Evolutionary conservation across 148 eudicot genomes (phyloP).

Genomic region (Rhododendron simsii): DNA sequence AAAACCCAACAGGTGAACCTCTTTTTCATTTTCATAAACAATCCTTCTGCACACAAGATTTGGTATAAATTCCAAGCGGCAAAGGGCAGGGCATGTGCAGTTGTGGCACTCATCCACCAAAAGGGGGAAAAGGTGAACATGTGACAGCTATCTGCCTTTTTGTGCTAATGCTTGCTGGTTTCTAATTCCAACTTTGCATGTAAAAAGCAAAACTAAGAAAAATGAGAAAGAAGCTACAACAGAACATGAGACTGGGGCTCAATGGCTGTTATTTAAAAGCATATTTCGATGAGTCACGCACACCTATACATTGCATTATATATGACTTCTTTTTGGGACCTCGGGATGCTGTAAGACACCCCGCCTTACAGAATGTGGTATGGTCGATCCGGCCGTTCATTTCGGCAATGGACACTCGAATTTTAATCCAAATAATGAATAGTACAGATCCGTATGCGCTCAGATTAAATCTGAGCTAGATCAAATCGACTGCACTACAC

Average conservation of each 20-base stretch:
- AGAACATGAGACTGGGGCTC: not conserved
- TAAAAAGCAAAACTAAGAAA: not conserved
- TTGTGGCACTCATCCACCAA: not conserved
- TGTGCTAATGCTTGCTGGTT: not conserved
- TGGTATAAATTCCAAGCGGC: not conserved
- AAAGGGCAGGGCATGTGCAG: not conserved
- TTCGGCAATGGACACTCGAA: too few relatives aligned
- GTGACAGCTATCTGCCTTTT: constrained; percentile 1
- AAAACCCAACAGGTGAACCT: not conserved
- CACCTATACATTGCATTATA: not conserved
- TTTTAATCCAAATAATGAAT: too few relatives aligned
- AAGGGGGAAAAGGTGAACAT: not conserved
- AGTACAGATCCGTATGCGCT: too few relatives aligned
- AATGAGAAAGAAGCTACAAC: not conserved
- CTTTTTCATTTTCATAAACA: not conserved
- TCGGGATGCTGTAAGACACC: too few relatives aligned
- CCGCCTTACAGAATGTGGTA: too few relatives aligned
- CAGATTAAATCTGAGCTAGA: too few relatives aligned
- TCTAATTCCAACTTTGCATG: not conserved
- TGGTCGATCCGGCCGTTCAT: too few relatives aligned
- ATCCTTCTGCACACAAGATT: not conserved
- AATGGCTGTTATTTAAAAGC: not conserved
- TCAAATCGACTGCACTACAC: too few relatives aligned
- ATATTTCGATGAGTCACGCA: not conserved
- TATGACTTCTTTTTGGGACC: not conserved